Evolutionary conservation across 169 alveolate species (phyloP).

Genomic region (Cryptosporidium xiaoi): DNA sequence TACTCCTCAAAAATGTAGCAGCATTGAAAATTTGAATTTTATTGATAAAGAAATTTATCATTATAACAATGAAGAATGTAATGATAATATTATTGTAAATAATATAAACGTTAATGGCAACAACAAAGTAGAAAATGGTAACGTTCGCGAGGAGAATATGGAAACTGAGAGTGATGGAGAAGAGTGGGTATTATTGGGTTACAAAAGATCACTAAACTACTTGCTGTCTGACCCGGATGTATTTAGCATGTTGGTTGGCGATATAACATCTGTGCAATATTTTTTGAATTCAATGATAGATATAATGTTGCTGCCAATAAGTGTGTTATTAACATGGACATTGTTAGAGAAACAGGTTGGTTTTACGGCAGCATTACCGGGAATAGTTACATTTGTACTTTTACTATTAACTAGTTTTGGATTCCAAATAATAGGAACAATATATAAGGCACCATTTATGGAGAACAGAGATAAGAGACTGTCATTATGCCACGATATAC

Average conservation of each 20-base stretch:
- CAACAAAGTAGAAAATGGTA: too few species aligned
- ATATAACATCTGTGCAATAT: conserved; percentile 38
- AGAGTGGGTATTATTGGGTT: not conserved
- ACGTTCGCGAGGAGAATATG: too few species aligned
- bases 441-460: conserved; percentile 70
- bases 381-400: conserved; percentile 35
- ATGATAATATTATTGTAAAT: too few species aligned
- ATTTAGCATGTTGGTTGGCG: conserved; percentile 63
- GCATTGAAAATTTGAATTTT: too few species aligned
- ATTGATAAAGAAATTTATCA: too few species aligned
- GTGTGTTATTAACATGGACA: conserved; percentile 51
- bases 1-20: too few species aligned
- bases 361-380: conserved; percentile 52
- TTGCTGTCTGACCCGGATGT: conserved; percentile 52
- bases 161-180: conserved; percentile 3
- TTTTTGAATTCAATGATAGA: conserved; percentile 53
- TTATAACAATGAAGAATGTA: too few species aligned
- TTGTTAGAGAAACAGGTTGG: conserved; percentile 57
- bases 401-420: conserved; percentile 50
- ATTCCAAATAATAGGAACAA: conserved; percentile 43
- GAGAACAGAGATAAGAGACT: conserved; percentile 44
- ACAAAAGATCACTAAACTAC: conserved; percentile 21
- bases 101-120: too few species aligned
- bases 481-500: conserved; percentile 59
- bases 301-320: conserved; percentile 27